Base-by-base conservation (phyloP, 768 basidiomycete genomes). In the Russula sp. region DNA sequence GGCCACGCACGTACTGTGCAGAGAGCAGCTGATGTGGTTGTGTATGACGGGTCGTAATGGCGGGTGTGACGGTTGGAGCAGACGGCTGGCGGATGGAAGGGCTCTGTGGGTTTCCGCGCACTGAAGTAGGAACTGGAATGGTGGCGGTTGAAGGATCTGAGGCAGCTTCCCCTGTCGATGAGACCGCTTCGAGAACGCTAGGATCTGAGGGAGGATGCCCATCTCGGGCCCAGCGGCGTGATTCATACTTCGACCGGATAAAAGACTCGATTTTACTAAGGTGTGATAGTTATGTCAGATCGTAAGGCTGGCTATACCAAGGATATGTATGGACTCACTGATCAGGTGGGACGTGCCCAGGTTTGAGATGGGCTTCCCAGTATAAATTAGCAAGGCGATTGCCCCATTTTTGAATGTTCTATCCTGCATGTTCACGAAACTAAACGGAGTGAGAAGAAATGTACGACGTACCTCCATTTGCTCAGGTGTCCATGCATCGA, bases 251-350 rank as follows among this genome's bases (percentile, higher is more conserved):
- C 22, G 91, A 94, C 53, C 96, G 87, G 63, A 98, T 90, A 74
- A 94, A 98, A 0, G 91, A 93, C 60, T 98, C 96, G 79, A 98
- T 94, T 82, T 98, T 98, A 73, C 95, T 96, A 70, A n/a, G 59
- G 41, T 49, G 25, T 8, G 14, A 22, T 50, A 38, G 43, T 34
- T 46, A 51, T 42, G 25, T 61, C 45, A 46, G 45, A 53, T 45
- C 41, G 20, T 38, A 32, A 11, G 51, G 13, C 36, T 16, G 50
- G 48, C 14, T 25, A 55, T 6, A 51, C 38, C 18, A 42, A 46
- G 41, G 51, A 9, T 25, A 66, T 34, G 16, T 20, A 66, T 36
- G 20, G 25, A 81, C 93, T 70, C 69, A 98, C 95, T 98, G 96
- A 67, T 99, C 96, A 6, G 91, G 89, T 41, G 96, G 95, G 22